Percentiles rank a stretch among this genome's conserved stretches.
Conservation (phyloP, 306 rosid species). For the Vigna nakashimae region DNA sequence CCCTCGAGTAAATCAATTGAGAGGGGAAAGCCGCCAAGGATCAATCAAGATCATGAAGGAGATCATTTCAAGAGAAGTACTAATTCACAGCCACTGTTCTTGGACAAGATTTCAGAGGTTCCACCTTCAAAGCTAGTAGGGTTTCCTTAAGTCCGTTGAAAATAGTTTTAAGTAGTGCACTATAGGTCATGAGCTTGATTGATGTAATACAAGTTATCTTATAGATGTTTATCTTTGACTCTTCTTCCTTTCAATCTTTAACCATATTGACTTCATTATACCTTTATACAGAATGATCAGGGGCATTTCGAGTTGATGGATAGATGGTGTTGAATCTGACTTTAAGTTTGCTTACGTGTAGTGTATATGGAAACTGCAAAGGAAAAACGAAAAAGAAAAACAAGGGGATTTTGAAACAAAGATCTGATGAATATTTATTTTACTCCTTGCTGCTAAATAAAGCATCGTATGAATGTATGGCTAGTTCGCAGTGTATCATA, state of each 20-base stretch:
- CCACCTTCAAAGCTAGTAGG: conserved; percentile 44
- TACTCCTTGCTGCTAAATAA: neutral
- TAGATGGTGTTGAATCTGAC: conserved; percentile 15
- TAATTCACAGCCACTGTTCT: conserved; percentile 53
- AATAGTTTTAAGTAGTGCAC: conserved; percentile 48
- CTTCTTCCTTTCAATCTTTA: conserved; percentile 22
- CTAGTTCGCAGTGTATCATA: neutral
- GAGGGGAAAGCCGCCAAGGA: conserved; percentile 54
- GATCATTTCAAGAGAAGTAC: conserved; percentile 43
- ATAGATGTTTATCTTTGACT: conserved; percentile 18
- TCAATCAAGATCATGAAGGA: conserved; percentile 33
- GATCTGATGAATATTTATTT: conserved; percentile 2
- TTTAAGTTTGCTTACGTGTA: conserved; percentile 2
- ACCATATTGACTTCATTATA: conserved; percentile 40
- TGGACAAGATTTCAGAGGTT: conserved; percentile 45
- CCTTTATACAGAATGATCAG: conserved; percentile 32
- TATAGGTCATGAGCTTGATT: conserved; percentile 50
- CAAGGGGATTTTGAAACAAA: conserved; percentile 11
- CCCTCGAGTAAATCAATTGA: conserved; percentile 51
- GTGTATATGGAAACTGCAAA: neutral
- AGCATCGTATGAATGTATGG: conserved; percentile 10
- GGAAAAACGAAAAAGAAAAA: neutral
- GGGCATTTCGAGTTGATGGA: conserved; percentile 38
- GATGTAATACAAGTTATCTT: conserved; percentile 30
- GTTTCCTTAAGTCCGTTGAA: conserved; percentile 31